Evolutionary conservation across 352 stramenopile species (phyloP), one percentile per base, ranked within the genome.

Genomic region (Pythium monospermum): DNA sequence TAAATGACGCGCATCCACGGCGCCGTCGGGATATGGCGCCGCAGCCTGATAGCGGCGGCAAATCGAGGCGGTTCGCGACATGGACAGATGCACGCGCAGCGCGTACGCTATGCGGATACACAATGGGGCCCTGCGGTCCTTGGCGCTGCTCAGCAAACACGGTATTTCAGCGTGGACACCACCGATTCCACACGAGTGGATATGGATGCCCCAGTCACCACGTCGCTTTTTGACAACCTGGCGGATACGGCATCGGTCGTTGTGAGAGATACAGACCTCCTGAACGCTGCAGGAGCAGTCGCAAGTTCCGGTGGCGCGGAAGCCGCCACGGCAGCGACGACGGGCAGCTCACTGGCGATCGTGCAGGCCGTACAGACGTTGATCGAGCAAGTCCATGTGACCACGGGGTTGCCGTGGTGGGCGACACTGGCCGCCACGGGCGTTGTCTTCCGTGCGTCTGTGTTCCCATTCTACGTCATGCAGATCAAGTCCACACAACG

Each of bases 371-470:
- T 84, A 37, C 80, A 91, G 44, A 59, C 67, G 18, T 41, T 70
- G 38, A 67, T 91, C 22, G 80, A 91, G 37, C 53, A 61, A 15
- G 65, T 91, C 22, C 80, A 91, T 65, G 65, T 47, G 39, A 75
- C 71, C 18, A 86, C 75, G 21, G 80, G 80, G 2, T 53, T 91
- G 57, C 80, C 80, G 1, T 91, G 80, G 80, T 91, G 80, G 80
- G 73, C 80, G 7, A 86, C 77, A 26, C 64, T 91, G 16, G 52
- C 71, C 47, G 77, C 69, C 26, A 85, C 79, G 8, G 79, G 76
- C 33, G 68, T 91, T 18, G 68, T 67, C n/a, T 59, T 91, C 41
- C 80, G 80, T 40, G 73, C 71, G 6, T 42, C 69, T 15, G 65
- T 91, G 42, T 91, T 91, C 45, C 80, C 80, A 30, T 70, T 91